Evolutionary conservation across 163 green algal species (phyloP).

Genomic region (Scenedesmus sp.): DNA sequence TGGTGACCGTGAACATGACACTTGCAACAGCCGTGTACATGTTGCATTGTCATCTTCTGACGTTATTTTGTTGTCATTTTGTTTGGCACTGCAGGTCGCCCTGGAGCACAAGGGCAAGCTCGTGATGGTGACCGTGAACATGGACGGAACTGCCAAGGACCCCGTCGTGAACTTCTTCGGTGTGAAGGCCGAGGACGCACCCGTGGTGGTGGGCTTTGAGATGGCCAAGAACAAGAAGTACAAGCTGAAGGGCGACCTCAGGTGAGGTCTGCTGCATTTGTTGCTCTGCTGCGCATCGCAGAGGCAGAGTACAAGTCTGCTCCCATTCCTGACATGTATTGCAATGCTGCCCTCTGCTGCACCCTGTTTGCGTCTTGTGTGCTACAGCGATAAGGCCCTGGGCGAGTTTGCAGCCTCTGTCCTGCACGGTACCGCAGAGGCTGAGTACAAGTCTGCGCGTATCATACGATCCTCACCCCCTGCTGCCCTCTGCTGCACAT

Average conservation of each 20-base stretch:
- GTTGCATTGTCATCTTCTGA: neutral
- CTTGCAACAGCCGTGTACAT: neutral
- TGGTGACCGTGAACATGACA: too few relatives aligned
- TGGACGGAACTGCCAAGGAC: slow-evolving; percentile 49
- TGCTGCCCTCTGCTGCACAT: neutral
- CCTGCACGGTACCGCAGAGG: slow-evolving; percentile 12
- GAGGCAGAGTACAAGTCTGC: slow-evolving; percentile 80
- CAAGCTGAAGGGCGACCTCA: slow-evolving; percentile 56
- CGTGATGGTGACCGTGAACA: slow-evolving; percentile 83
- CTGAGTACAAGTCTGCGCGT: slow-evolving; percentile 79
- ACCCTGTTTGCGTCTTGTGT: neutral
- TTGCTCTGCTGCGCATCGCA: neutral
- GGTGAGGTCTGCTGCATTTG: slow-evolving; percentile 2
- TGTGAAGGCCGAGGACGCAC: slow-evolving; percentile 59
- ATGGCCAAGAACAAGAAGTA: slow-evolving; percentile 79
- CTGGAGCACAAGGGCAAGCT: slow-evolving; percentile 72
- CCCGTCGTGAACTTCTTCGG: slow-evolving; percentile 80
- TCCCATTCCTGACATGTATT: slow-evolving; percentile 47
- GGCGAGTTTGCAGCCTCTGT: slow-evolving; percentile 62
- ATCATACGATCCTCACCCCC: slow-evolving; percentile 42
- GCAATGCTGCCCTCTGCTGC: neutral
- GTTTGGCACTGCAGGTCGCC: neutral
- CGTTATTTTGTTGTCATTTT: neutral
- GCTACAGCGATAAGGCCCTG: slow-evolving; percentile 59
- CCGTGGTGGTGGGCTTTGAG: slow-evolving; percentile 68